Evolutionary conservation across 2,329 filamentous ascomycete genomes (phyloP).

Genomic region (Trichoderma sp.): DNA sequence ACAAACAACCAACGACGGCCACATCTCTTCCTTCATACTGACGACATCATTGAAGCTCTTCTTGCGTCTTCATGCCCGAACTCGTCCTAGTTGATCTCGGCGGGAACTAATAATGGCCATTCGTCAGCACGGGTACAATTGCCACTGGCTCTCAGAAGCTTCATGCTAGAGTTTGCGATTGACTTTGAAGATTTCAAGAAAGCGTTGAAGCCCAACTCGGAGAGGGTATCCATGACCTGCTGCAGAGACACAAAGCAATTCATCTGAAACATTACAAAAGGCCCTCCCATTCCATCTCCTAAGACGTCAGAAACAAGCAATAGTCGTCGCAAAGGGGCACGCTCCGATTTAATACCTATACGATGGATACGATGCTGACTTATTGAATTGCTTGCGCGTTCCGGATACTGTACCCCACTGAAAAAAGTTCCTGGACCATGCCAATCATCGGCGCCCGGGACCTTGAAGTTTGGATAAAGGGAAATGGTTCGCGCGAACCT

Average conservation of each 20-base stretch:
- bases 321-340: neutral
- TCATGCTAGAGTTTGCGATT: neutral
- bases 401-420: slow-evolving; percentile 18
- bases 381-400: slow-evolving; percentile 5
- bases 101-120: neutral
- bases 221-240: neutral
- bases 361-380: neutral
- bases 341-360: neutral
- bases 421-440: neutral
- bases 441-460: neutral
- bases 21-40: neutral
- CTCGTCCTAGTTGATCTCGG: neutral
- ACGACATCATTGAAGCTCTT: neutral
- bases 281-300: neutral
- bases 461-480: neutral
- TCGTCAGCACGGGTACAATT: neutral
- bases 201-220: neutral
- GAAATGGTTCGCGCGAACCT: neutral
- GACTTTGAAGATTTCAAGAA: neutral
- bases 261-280: neutral
- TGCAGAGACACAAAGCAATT: neutral
- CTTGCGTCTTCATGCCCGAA: neutral
- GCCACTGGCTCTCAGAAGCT: neutral
- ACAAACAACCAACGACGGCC: neutral
- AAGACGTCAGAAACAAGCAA: neutral